These are phyloP conservation scores for Fraxinus ornus DNA, from an alignment of 305 asterid genomes.

Conservation along the genomic window DNA sequence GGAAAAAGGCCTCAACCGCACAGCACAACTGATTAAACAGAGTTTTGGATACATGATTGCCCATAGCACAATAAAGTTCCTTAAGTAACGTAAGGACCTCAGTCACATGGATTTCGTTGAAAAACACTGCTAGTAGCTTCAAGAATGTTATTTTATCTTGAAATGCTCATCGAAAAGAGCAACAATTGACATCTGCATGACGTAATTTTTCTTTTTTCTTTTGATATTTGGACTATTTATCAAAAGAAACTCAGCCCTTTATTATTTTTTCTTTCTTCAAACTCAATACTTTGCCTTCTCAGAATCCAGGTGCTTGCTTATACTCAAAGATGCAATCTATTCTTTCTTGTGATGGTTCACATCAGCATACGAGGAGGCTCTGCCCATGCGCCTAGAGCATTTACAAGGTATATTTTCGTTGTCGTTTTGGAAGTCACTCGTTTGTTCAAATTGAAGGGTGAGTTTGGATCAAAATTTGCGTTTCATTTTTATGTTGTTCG, in stretches of 20 bases:
- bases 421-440: neutral
- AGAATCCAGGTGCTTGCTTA: conserved; percentile 74
- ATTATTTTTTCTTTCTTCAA: neutral
- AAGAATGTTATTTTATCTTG: neutral
- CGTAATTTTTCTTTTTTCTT: conserved; percentile 4
- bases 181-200: neutral
- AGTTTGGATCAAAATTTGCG: neutral
- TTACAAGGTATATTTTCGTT: conserved; percentile 7
- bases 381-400: conserved; percentile 61
- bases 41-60: neutral
- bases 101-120: neutral
- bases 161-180: neutral
- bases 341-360: conserved; percentile 69
- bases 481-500: neutral
- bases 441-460: neutral
- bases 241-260: neutral
- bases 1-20: neutral
- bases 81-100: neutral
- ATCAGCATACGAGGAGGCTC: conserved; percentile 67
- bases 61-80: neutral
- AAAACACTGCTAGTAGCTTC: neutral
- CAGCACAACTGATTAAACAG: neutral
- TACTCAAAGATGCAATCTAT: conserved; percentile 40
- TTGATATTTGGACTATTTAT: neutral
- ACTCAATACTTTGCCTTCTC: conserved; percentile 18